Evolutionary conservation across 768 basidiomycete genomes (phyloP), one percentile per base, ranked within the genome.

Genomic region (Coprinellus micaceus): DNA sequence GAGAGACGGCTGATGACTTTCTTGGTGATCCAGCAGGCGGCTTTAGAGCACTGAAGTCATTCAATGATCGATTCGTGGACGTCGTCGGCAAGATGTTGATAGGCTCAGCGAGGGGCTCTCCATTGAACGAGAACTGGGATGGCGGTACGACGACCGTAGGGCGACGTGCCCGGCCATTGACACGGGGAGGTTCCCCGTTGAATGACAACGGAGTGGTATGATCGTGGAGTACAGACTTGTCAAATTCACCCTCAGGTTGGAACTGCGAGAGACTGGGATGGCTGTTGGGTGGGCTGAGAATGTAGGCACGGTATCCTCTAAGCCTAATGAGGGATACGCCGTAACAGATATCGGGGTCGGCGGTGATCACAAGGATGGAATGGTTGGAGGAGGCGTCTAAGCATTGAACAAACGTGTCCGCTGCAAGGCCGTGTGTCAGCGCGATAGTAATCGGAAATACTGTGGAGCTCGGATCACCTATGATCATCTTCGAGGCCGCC

Each of bases 351-450:
- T 78, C 77, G 13, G 71, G 64, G 63, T 82, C 77, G 0, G 73
- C 74, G 4, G 78, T 71, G 48, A 82, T 78, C 11, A 83, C 65
- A 24, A 82, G 52, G 37, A 82, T 69, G 21, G 77, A 78, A 19
- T 44, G 41, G 4, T 74, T 76, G 4, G 74, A 63, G 9, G 75
- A 70, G 54, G 73, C 74, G 59, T 82, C 81, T 41, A 78, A 68
- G 11, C 71, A 72, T 57, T 71, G 60, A n/a, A 60, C 24, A 30
- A 65, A 61, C 61, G 67, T 60, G 47, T 67, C 64, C 43, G 64
- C 65, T 68, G 17, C 21, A 33, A 22, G n/a, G n/a, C n/a, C 26
- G 22, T 30, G 41, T 13, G 40, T 30, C 2, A 22, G 33, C 51
- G 52, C 30, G 17, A 30, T 13, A 15, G 24, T 28, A 15, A 4